Base-by-base conservation (phyloP, 768 basidiomycete genomes). In the Rubroboletus pulcherrimus region DNA sequence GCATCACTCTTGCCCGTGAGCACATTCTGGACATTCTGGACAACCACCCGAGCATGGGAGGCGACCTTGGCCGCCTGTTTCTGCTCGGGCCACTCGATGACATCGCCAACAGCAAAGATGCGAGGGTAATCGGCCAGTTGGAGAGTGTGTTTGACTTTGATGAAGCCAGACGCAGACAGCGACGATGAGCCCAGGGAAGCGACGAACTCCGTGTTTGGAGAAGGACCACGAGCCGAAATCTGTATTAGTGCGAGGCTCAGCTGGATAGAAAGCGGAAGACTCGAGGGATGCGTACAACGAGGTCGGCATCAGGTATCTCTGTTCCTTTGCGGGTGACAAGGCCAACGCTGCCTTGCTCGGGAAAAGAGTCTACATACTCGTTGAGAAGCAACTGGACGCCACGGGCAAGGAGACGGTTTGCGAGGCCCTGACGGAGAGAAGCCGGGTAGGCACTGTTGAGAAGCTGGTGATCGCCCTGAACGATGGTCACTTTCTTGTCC, bases 21-120 rank as follows among this genome's bases (percentile, higher is more conserved):
- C 49, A 80, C 63, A 31, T 69, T 66, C 0, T 82, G 33, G 15
- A 86, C 66, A 55, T 89, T 89, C 30, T 74, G 68, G 3, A 71
- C 73, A 37, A 82, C 72, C 38, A 86, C 55, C 0, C 17, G 49
- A 26, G 61, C 76, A 57, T 89, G 87, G 6, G 61, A 62, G 2
- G 45, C 24, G 0, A 72, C 73, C 65, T 88, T 87, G 15, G 70
- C 74, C 0, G 70, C 70, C 45, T 80, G 84, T 61, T 87, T 87
- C 67, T 87, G 81, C 66, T 87, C 87, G 1, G 70, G 53, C 74
- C 79, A 83, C 38, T 85, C 82, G 56, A 84, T 78, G 55, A 84
- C 76, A 62, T 90, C 87, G 2, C 87, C 87, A 3, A 71, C 75
- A 0, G 87, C 89, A 54, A 85, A 88, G 14, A 89, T 79, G 55